A percentile compares a stretch with the other conserved stretches of the same genome.
phyloP scores from a whole-genome alignment of 306 rosid species.

The Canavalia ensiformis region DNA sequence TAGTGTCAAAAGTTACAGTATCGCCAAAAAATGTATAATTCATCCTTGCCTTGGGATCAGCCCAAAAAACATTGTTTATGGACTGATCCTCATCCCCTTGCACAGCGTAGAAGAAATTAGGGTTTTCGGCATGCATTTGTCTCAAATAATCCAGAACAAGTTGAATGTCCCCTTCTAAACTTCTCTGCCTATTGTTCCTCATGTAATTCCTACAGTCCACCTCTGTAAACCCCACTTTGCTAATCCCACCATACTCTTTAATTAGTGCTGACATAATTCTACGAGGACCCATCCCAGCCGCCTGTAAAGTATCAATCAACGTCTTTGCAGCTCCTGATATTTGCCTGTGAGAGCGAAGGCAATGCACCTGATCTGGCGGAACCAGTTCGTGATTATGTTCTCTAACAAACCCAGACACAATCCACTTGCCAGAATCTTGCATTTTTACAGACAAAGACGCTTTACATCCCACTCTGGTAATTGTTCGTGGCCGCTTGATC shows the following conservation, averaged over 20 bases:
- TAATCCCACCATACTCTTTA: conserved; percentile 96
- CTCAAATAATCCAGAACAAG: conserved; percentile 88
- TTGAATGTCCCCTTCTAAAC: conserved; percentile 91
- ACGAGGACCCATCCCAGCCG: conserved; percentile 99
- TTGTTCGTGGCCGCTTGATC: conserved; percentile 91
- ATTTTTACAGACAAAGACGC: conserved; percentile 96
- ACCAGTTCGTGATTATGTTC: conserved; percentile 95
- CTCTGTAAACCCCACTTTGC: conserved; percentile 98
- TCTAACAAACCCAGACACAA: conserved; percentile 93
- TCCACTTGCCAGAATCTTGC: conserved; percentile 98
- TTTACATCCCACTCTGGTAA: conserved; percentile 97
- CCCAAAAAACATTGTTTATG: conserved; percentile 87
- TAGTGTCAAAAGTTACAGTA: conserved; percentile 96
- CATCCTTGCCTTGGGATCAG: conserved; percentile 88
- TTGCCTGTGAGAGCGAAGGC: conserved; percentile 96
- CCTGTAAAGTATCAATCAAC: conserved; percentile 94
- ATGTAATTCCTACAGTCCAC: conserved; percentile 98
- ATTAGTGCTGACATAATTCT: conserved; percentile 96
- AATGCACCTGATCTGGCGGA: conserved; percentile 97
- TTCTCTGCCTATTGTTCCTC: conserved; percentile 96
- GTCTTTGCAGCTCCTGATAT: conserved; percentile 98
- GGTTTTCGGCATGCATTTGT: conserved; percentile 84
- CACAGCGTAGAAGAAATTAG: conserved; percentile 86
- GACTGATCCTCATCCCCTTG: conserved; percentile 88
- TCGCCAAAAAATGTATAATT: conserved; percentile 92